These are phyloP conservation scores for Cyclotella baltica DNA, from an alignment of 108 stramenopile species.

Conservation along the genomic window DNA sequence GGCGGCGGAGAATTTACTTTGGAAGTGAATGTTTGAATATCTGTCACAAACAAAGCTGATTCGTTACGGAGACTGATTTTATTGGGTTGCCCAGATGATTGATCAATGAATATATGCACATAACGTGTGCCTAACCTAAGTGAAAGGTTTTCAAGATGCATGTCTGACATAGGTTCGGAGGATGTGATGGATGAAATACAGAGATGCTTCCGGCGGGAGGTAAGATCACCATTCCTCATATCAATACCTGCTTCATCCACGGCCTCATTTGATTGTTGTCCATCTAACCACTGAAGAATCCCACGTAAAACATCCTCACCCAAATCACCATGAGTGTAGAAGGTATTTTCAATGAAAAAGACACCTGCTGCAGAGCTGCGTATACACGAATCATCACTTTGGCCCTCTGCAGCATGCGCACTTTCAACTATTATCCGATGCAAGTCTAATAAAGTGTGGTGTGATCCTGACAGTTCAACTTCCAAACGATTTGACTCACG, in stretches of 20 bases:
- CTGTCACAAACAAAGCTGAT: slow-evolving; percentile 48
- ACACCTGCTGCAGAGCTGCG: slow-evolving; percentile 50
- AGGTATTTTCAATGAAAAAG: slow-evolving; percentile 80
- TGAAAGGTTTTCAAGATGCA: slow-evolving; percentile 60
- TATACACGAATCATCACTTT: background rate
- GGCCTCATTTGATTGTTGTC: background rate
- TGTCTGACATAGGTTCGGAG: slow-evolving; percentile 54
- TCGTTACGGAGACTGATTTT: slow-evolving; percentile 21
- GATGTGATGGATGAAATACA: slow-evolving; percentile 30
- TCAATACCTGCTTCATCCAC: background rate
- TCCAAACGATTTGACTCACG: slow-evolving; percentile 69
- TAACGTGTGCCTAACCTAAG: slow-evolving; percentile 78
- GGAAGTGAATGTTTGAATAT: slow-evolving; percentile 21
- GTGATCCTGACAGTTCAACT: slow-evolving; percentile 72
- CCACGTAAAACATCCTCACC: slow-evolving; percentile 22
- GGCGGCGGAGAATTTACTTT: background rate
- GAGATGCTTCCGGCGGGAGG: slow-evolving; percentile 42
- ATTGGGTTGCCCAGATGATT: slow-evolving; percentile 9
- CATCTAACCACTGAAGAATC: slow-evolving; percentile 41
- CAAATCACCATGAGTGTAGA: slow-evolving; percentile 67
- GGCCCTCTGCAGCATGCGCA: slow-evolving; percentile 12
- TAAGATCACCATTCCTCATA: background rate
- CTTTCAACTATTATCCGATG: slow-evolving; percentile 70
- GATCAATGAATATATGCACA: slow-evolving; percentile 55
- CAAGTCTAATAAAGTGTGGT: slow-evolving; percentile 77